Base-by-base conservation (phyloP, 495 filamentous ascomycete species). In the Penicillium macrosclerotiorum region DNA sequence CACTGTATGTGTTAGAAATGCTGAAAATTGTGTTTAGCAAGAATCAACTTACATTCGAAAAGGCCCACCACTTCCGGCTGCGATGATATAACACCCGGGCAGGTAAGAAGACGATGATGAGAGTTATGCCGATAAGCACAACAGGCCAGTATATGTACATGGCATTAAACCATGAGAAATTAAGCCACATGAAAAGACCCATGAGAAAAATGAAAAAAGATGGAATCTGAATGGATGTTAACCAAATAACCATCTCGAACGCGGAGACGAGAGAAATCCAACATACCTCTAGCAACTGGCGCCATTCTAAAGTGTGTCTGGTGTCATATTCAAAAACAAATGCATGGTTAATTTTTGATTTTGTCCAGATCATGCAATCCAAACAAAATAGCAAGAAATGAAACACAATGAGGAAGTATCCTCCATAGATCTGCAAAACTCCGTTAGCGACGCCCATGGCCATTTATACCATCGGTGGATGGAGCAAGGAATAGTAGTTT, bases 271-370 rank as follows among this genome's bases (percentile, higher is more conserved):
- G n/a, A n/a, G 25, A 42, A 8, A 19, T 18, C 29, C 1, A 18
- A 47, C 59, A 41, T 67, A 83, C 80, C 69, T 90, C 87, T n/a
- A 83, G 72, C 30, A 96, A 73, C 58, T 96, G 85, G 59, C 86
- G 83, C 87, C 91, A 96, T 59, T 96, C 86, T 27, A 97, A 67
- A 35, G 83, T 78, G 67, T 93, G 79, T 53, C 90, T 78, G 33
- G 82, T 81, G 70, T 96, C 90, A 57, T 93, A 94, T 65, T 98
- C 93, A 60, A 98, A 97, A 56, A 97, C 86, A 68, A 98, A 98
- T 23, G 82, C 77, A 64, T 96, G 95, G 59, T 98, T 98, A 58
- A 98, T 89, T 64, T 89, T 92, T 49, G 84, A 80, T 31, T 67
- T 71, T 3, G 82, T 79, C 89, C 90, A 97, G 36, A 95, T 68